Evolutionary conservation across 2,329 filamentous ascomycete species (phyloP).

Genomic region (Hymenoscyphus fructigenus): DNA sequence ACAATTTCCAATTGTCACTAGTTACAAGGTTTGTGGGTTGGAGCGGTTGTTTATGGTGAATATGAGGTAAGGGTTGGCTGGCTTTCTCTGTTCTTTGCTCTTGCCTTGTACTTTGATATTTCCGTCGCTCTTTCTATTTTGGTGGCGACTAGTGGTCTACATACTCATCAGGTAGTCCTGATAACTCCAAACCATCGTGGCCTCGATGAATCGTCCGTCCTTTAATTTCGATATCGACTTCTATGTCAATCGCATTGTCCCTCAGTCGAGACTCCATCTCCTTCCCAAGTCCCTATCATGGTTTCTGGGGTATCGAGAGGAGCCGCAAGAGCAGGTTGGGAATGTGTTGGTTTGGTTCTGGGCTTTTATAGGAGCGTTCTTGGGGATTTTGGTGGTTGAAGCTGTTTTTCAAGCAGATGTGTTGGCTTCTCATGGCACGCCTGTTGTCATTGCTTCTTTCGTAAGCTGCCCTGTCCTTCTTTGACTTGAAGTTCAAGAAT

Average conservation of each 20-base stretch:
- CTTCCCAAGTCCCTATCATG: slow-evolving; percentile 66
- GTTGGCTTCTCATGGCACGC: slow-evolving; percentile 52
- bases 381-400: slow-evolving; percentile 59
- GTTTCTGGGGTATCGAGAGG: slow-evolving; percentile 64
- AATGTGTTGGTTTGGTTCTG: slow-evolving; percentile 60
- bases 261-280: slow-evolving; percentile 60
- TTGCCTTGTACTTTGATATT: background rate
- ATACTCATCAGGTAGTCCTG: background rate
- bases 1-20: slow-evolving; percentile 25
- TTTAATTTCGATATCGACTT: slow-evolving; percentile 68
- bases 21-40: slow-evolving; percentile 2
- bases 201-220: slow-evolving; percentile 3
- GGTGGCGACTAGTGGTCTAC: background rate
- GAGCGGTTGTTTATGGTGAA: slow-evolving; percentile 5
- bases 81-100: background rate
- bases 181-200: background rate
- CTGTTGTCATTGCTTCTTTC: slow-evolving; percentile 68
- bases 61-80: background rate
- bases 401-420: slow-evolving; percentile 52
- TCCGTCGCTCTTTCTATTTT: background rate
- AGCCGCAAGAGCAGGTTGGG: slow-evolving; percentile 44
- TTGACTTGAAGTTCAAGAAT: background rate
- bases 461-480: slow-evolving; percentile 46
- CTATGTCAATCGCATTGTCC: slow-evolving; percentile 70
- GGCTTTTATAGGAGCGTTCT: slow-evolving; percentile 65